A percentile compares a stretch with the other conserved stretches of the same genome.
These are phyloP conservation scores for Exserohilum turcica DNA, from an alignment of 2,329 filamentous ascomycete genomes.

Conservation along the genomic window DNA sequence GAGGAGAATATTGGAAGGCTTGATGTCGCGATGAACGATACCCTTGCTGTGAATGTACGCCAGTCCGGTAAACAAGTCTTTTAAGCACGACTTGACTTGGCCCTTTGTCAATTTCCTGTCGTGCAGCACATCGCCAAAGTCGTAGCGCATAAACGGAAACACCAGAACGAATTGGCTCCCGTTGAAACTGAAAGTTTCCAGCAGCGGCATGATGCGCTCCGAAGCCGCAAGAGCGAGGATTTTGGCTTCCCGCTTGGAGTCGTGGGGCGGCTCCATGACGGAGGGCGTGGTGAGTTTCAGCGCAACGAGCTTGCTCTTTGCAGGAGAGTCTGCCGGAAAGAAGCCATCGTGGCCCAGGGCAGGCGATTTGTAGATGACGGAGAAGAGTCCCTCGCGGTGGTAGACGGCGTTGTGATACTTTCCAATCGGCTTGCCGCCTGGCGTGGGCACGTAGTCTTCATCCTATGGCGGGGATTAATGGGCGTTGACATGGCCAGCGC, in stretches of 20 bases:
- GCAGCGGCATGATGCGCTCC: conserved; percentile 67
- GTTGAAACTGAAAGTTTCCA: conserved; percentile 73
- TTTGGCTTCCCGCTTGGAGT: conserved; percentile 77
- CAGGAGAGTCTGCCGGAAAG: conserved; percentile 26
- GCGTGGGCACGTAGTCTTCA: conserved; percentile 43
- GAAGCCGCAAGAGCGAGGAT: conserved; percentile 67
- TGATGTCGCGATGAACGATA: conserved; percentile 92
- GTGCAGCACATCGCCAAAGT: conserved; percentile 70
- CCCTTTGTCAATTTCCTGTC: conserved; percentile 46
- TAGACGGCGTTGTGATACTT: conserved; percentile 62
- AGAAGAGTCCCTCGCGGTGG: conserved; percentile 73
- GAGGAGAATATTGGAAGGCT: conserved; percentile 86
- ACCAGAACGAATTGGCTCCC: conserved; percentile 76
- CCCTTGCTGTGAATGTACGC: conserved; percentile 71
- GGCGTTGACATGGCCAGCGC: no score
- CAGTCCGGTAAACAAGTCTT: conserved; percentile 73
- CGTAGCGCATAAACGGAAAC: conserved; percentile 81
- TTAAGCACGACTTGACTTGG: conserved; percentile 59
- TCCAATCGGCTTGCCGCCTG: conserved; percentile 55
- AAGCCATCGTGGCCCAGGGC: conserved; percentile 45
- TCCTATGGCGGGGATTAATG: conserved; percentile 20
- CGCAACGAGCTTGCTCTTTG: conserved; percentile 59
- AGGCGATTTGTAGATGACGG: conserved; percentile 76
- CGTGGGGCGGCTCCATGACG: conserved; percentile 76
- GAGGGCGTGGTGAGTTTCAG: conserved; percentile 85